A percentile compares a stretch with the other conserved stretches of the same genome.
These are phyloP conservation scores for Oryza punctata DNA, from an alignment of 176 grass and related monocot species.

Conservation along the genomic window DNA sequence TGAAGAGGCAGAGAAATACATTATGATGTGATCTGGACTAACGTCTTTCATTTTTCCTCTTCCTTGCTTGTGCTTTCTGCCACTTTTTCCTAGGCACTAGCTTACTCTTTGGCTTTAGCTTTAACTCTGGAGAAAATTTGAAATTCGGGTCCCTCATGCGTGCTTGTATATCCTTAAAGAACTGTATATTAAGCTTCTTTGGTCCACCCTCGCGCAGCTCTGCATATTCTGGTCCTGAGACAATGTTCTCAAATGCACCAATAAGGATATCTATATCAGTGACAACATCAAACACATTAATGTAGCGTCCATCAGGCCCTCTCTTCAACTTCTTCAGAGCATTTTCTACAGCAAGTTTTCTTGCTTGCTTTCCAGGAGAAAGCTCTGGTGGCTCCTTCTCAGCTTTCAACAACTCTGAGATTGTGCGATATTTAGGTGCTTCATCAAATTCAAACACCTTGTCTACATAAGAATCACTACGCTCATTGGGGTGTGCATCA, in stretches of 20 bases:
- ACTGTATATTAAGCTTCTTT: slow-evolving; percentile 92
- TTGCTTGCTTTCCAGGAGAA: slow-evolving; percentile 88
- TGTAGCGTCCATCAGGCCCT: slow-evolving; percentile 80
- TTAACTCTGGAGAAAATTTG: slow-evolving; percentile 84
- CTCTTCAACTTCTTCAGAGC: slow-evolving; percentile 96
- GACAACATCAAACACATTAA: slow-evolving; percentile 87
- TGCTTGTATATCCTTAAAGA: slow-evolving; percentile 93
- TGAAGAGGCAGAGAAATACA: slow-evolving; percentile 31
- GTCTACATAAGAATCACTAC: slow-evolving; percentile 84
- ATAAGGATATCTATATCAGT: slow-evolving; percentile 95
- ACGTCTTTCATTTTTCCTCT: slow-evolving; percentile 82
- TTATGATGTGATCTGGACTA: slow-evolving; percentile 45
- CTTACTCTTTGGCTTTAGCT: slow-evolving; percentile 92
- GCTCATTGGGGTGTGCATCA: slow-evolving; percentile 66
- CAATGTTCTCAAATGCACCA: slow-evolving; percentile 95
- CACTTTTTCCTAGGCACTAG: slow-evolving; percentile 88
- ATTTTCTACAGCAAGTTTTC: slow-evolving; percentile 94
- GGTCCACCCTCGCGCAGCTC: slow-evolving; percentile 83
- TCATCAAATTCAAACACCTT: slow-evolving; percentile 97
- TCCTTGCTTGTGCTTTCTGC: slow-evolving; percentile 86
- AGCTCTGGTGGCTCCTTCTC: slow-evolving; percentile 90
- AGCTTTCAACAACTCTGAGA: slow-evolving; percentile 76
- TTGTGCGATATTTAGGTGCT: slow-evolving; percentile 79
- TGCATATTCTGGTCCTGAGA: slow-evolving; percentile 83
- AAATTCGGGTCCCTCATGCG: slow-evolving; percentile 93